Evolutionary conservation across 202 grass and related monocot genomes (phyloP).

Genomic region (Schoenoplectus triqueter): DNA sequence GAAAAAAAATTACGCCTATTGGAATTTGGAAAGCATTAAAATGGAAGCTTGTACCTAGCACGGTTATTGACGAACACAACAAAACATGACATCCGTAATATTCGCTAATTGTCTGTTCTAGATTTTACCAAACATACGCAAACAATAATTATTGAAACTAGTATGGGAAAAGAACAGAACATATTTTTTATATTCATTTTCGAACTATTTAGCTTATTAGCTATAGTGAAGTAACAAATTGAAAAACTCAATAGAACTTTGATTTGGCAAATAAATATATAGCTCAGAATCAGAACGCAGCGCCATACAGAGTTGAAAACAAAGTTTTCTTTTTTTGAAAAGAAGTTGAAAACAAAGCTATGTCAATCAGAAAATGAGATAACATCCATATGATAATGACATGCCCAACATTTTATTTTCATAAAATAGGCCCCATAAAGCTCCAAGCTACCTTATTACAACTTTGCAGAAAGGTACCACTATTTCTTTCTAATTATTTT

Average conservation of each 20-base stretch:
- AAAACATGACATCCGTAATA: neutral
- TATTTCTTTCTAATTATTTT: conserved; percentile 34
- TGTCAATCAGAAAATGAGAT: conserved; percentile 35
- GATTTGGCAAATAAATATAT: neutral
- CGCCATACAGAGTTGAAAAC: conserved; percentile 12
- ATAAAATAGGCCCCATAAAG: conserved; percentile 32
- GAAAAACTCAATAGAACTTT: neutral
- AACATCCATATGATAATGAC: conserved; percentile 38
- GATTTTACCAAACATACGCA: conserved; percentile 2
- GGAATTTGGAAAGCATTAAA: neutral
- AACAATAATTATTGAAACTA: neutral
- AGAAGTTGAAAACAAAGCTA: conserved; percentile 27
- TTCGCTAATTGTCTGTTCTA: neutral
- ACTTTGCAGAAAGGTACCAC: conserved; percentile 31
- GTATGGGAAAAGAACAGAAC: neutral
- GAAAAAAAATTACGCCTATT: neutral
- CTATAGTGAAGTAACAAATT: neutral
- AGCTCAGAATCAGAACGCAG: neutral
- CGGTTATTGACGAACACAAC: neutral
- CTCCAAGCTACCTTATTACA: conserved; percentile 23
- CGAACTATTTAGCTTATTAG: neutral
- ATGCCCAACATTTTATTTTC: neutral
- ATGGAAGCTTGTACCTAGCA: neutral
- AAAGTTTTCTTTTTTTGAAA: neutral
- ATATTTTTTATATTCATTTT: neutral